These are phyloP conservation scores for Jacaranda copaia DNA, from an alignment of 257 asterid species.

Conservation along the genomic window DNA sequence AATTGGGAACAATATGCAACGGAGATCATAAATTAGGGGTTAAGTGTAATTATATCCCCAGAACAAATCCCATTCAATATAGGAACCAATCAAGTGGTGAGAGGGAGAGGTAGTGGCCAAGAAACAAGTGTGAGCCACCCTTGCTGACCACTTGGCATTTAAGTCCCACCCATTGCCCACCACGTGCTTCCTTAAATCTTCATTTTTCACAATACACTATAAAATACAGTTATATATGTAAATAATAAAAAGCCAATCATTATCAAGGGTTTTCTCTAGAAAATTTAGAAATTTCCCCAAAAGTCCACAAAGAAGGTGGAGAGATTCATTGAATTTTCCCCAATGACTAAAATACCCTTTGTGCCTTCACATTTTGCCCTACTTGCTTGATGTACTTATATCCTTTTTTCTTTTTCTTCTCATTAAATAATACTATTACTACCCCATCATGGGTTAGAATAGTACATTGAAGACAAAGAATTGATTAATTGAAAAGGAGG, in stretches of 20 bases:
- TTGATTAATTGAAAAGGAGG: background rate
- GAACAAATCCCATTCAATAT: too few relatives aligned
- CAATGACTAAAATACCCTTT: constrained; percentile 20
- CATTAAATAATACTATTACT: too few relatives aligned
- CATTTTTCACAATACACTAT: background rate
- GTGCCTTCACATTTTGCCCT: background rate
- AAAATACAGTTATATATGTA: background rate
- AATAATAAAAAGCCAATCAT: constrained; percentile 27
- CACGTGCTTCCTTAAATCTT: constrained; percentile 30
- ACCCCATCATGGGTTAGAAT: background rate
- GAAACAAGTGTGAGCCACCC: constrained; percentile 40
- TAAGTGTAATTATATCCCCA: too few relatives aligned
- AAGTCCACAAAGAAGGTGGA: background rate
- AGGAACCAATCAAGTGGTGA: constrained; percentile 35
- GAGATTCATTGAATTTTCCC: constrained; percentile 34
- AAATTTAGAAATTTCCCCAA: background rate
- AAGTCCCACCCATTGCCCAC: background rate
- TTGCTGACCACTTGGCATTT: constrained; percentile 46
- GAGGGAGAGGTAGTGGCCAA: constrained; percentile 15
- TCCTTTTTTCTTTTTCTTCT: background rate
- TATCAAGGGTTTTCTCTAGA: constrained; percentile 28
- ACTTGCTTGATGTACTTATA: too few relatives aligned
- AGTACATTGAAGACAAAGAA: background rate
- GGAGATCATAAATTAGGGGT: too few relatives aligned
- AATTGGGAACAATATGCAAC: too few relatives aligned